These are phyloP conservation scores for Cercospora nicotianae DNA, from an alignment of 2,329 filamentous ascomycete species.

Conservation along the genomic window DNA sequence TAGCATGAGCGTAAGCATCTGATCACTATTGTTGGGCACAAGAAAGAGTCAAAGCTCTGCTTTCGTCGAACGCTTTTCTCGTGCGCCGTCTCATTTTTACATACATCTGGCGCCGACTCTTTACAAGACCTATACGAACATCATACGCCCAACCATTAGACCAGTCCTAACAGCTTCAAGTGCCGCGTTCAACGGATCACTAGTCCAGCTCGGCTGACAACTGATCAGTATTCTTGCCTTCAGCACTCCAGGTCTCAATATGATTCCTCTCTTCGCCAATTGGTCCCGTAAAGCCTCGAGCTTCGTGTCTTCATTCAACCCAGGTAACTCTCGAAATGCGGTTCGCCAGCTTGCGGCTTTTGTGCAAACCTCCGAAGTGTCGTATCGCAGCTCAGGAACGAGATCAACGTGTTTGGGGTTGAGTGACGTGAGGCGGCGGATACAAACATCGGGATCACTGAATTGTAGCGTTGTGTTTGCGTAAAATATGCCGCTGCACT, in stretches of 20 bases:
- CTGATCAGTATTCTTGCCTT: slow-evolving; percentile 21
- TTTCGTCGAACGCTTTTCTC: neutral
- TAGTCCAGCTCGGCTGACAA: slow-evolving; percentile 19
- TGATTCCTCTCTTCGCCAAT: slow-evolving; percentile 16
- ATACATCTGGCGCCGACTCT: neutral
- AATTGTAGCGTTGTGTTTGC: slow-evolving; percentile 24
- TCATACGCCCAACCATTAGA: slow-evolving; percentile 24
- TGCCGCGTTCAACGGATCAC: slow-evolving; percentile 22
- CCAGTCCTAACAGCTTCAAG: slow-evolving; percentile 24
- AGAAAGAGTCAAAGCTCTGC: neutral
- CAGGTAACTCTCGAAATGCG: slow-evolving; percentile 22
- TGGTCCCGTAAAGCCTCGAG: slow-evolving; percentile 22
- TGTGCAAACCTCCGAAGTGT: slow-evolving; percentile 21
- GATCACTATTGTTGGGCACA: neutral
- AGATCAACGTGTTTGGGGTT: slow-evolving; percentile 12
- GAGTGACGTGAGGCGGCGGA: slow-evolving; percentile 17
- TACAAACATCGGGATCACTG: slow-evolving; percentile 14
- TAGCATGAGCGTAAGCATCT: neutral
- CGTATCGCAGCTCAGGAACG: slow-evolving; percentile 24
- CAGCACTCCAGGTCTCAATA: slow-evolving; percentile 18
- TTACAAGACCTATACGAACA: slow-evolving; percentile 16
- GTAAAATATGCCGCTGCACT: slow-evolving; percentile 17
- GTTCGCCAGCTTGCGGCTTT: slow-evolving; percentile 22
- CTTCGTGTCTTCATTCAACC: slow-evolving; percentile 26
- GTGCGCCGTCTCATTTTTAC: neutral